Evolutionary conservation across 805 yeast genomes (phyloP).

Genomic region (Jamesozyma hellenica): DNA sequence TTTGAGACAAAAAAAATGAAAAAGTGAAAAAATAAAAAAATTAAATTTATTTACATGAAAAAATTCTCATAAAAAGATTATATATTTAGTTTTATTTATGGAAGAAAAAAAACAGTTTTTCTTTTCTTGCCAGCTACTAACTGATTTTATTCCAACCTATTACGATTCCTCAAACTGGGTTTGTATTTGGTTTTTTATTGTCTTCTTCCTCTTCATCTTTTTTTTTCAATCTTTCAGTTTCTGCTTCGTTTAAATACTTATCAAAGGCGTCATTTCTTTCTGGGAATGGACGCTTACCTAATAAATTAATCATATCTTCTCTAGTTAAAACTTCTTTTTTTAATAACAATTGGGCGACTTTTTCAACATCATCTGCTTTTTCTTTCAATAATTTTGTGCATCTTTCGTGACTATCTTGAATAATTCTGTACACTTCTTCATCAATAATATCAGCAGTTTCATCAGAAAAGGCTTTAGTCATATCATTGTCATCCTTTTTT

Average conservation of each 20-base stretch:
- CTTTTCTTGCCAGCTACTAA: no score
- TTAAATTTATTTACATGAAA: background rate
- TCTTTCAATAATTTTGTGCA: conserved; percentile 63
- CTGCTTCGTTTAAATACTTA: conserved; percentile 25
- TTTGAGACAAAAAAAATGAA: no score
- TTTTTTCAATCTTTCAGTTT: conserved; percentile 19
- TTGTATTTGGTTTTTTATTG: background rate
- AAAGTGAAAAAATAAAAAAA: background rate
- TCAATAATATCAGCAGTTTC: conserved; percentile 77
- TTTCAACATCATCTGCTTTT: conserved; percentile 64
- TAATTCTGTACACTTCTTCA: conserved; percentile 68
- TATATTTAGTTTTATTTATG: no score
- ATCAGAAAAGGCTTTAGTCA: conserved; percentile 83
- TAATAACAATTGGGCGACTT: conserved; percentile 80
- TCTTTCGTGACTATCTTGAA: conserved; percentile 60
- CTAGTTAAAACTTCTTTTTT: conserved; percentile 84
- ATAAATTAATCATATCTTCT: conserved; percentile 80
- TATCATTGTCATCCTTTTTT: conserved; percentile 59
- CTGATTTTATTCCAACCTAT: no score
- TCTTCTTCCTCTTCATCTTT: conserved; percentile 14
- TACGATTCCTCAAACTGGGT: background rate
- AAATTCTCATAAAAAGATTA: no score
- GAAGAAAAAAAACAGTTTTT: no score
- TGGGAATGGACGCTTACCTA: conserved; percentile 88
- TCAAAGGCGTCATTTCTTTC: conserved; percentile 81